Evolutionary conservation across 305 asterid species (phyloP).

Genomic region (Ilex paraguariensis): DNA sequence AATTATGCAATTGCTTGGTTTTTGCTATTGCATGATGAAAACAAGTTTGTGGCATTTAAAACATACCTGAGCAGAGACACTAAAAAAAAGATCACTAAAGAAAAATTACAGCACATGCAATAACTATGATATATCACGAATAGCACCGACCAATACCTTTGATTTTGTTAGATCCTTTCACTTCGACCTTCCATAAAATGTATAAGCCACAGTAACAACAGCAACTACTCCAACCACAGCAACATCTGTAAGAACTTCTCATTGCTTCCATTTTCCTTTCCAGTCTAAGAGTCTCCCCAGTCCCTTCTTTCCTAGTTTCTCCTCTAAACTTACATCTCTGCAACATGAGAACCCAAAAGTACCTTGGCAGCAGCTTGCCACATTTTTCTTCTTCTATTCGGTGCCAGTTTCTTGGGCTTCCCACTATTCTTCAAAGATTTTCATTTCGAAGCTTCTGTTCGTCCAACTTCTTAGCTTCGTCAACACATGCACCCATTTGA

Average conservation of each 20-base stretch:
- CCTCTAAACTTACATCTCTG: conserved; percentile 41
- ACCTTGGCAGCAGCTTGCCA: conserved; percentile 79
- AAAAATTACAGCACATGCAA: too few species aligned
- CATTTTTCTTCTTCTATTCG: conserved; percentile 28
- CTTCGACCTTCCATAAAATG: conserved; percentile 52
- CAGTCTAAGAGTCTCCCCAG: conserved; percentile 30
- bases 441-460: too few species aligned
- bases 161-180: conserved; percentile 15
- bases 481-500: too few species aligned
- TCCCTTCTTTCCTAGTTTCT: conserved; percentile 33
- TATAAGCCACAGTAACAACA: conserved; percentile 61
- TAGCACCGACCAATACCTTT: too few species aligned
- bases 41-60: too few species aligned
- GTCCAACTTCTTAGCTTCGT: too few species aligned
- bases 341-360: conserved; percentile 73
- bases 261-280: conserved; percentile 60
- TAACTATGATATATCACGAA: too few species aligned
- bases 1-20: too few species aligned
- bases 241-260: conserved; percentile 52
- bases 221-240: conserved; percentile 69
- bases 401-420: not conserved
- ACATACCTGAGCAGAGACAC: too few species aligned
- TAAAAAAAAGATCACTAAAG: too few species aligned
- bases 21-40: too few species aligned
- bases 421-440: too few species aligned